phyloP scores from a whole-genome alignment of 2,329 filamentous ascomycete species.

The Apiospora arundinis region DNA sequence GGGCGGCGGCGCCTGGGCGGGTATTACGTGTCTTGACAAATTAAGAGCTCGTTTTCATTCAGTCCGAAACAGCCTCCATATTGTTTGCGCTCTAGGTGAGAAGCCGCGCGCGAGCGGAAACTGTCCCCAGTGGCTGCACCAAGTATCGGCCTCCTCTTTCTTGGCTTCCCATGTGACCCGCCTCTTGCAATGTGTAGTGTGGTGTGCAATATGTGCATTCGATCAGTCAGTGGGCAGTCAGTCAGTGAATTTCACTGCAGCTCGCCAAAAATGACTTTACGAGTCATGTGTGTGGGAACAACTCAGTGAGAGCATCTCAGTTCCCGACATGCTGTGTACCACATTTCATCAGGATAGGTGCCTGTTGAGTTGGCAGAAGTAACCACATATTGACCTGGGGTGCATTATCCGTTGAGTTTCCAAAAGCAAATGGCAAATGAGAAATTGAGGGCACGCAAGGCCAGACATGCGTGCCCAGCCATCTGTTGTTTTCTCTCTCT shows the following conservation, averaged over 20 bases:
- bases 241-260: neutral
- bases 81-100: neutral
- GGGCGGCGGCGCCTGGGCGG: neutral
- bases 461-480: neutral
- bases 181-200: neutral
- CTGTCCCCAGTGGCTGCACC: slow-evolving; percentile 5
- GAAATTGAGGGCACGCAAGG: neutral
- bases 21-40: neutral
- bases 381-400: neutral
- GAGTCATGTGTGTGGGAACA: slow-evolving; percentile 14
- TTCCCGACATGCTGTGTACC: neutral
- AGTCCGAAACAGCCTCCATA: neutral
- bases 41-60: neutral
- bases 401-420: slow-evolving; percentile 1
- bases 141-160: neutral
- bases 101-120: slow-evolving; percentile 9
- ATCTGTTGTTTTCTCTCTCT: neutral
- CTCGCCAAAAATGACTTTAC: neutral
- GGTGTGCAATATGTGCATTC: neutral
- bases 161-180: neutral
- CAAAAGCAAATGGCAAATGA: neutral
- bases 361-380: slow-evolving; percentile 4
- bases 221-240: neutral
- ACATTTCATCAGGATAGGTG: slow-evolving; percentile 11
- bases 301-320: neutral